Percentiles rank a stretch among this genome's conserved stretches.
Evolutionary conservation across 139 green algal genomes (phyloP).

Genomic region (Astrephomene gubernaculifera): DNA sequence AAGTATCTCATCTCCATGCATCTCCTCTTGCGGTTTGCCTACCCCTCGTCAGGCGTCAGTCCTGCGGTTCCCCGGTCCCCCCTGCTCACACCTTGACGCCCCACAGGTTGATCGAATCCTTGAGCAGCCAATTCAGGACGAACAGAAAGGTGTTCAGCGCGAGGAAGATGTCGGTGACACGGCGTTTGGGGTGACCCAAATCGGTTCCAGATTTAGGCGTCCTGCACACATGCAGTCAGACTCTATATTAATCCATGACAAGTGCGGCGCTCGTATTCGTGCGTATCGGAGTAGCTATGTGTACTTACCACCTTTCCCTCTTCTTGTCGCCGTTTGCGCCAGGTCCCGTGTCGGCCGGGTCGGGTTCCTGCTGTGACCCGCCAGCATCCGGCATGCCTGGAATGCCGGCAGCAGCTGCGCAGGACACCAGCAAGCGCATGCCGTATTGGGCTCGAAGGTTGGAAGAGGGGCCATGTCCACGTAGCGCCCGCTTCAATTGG

Average conservation of each 20-base stretch:
- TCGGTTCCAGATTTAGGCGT: too few relatives aligned
- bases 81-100: constrained; percentile 57
- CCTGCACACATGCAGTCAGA: too few relatives aligned
- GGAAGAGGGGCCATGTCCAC: not conserved
- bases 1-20: not conserved
- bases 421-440: too few relatives aligned
- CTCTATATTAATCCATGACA: too few relatives aligned
- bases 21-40: not conserved
- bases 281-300: too few relatives aligned
- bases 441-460: not conserved
- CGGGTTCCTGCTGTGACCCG: too few relatives aligned
- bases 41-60: not conserved
- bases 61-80: not conserved
- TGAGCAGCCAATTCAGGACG: constrained; percentile 56
- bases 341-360: too few relatives aligned
- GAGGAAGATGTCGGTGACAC: constrained; percentile 60
- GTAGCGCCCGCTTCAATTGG: constrained; percentile 5
- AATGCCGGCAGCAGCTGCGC: too few relatives aligned
- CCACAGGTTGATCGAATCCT: constrained; percentile 60
- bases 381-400: too few relatives aligned
- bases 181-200: constrained; percentile 52
- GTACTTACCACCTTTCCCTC: too few relatives aligned
- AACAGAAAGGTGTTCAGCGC: constrained; percentile 49
- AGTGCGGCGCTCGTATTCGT: too few relatives aligned
- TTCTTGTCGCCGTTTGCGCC: too few relatives aligned